A percentile compares a stretch with the other conserved stretches of the same genome.
These are phyloP conservation scores for Fistulina hepatica DNA, from an alignment of 1,284 basidiomycete species.

Conservation along the genomic window DNA sequence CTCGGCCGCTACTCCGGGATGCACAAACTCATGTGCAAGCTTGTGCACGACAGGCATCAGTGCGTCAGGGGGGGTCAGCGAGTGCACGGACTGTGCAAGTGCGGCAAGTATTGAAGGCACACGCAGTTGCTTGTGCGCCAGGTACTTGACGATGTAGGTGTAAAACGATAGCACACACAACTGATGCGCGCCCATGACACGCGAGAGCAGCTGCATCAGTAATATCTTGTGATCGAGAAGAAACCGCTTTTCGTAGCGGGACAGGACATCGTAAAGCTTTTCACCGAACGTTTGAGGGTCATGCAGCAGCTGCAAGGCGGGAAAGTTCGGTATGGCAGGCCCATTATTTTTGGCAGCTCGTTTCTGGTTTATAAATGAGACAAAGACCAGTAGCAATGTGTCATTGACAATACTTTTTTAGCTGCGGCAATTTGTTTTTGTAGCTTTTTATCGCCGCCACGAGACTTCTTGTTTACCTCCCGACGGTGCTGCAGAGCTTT, in stretches of 20 bases:
- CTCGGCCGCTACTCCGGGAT: constrained; percentile 93
- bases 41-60: constrained; percentile 87
- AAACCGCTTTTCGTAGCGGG: constrained; percentile 84
- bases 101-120: constrained; percentile 92
- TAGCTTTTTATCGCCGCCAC: constrained; percentile 70
- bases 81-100: constrained; percentile 93
- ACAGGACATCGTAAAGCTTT: constrained; percentile 84
- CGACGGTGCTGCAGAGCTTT: constrained; percentile 71
- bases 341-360: constrained; percentile 35
- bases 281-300: constrained; percentile 97
- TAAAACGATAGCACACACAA: constrained; percentile 95
- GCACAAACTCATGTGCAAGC: constrained; percentile 92
- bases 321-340: constrained; percentile 68
- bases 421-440: constrained; percentile 58
- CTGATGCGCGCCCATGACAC: constrained; percentile 90
- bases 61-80: constrained; percentile 90
- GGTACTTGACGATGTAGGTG: constrained; percentile 91
- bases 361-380: constrained; percentile 37
- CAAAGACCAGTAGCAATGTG: constrained; percentile 2
- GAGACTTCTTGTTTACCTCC: constrained; percentile 84
- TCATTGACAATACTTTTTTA: constrained; percentile 43
- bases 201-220: constrained; percentile 94
- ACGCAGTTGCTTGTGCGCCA: constrained; percentile 87
- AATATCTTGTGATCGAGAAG: constrained; percentile 96
- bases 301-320: constrained; percentile 86